A percentile compares a stretch with the other conserved stretches of the same genome.
Conservation (phyloP, 495 filamentous ascomycete genomes). For the Tuber umbilicatum region DNA sequence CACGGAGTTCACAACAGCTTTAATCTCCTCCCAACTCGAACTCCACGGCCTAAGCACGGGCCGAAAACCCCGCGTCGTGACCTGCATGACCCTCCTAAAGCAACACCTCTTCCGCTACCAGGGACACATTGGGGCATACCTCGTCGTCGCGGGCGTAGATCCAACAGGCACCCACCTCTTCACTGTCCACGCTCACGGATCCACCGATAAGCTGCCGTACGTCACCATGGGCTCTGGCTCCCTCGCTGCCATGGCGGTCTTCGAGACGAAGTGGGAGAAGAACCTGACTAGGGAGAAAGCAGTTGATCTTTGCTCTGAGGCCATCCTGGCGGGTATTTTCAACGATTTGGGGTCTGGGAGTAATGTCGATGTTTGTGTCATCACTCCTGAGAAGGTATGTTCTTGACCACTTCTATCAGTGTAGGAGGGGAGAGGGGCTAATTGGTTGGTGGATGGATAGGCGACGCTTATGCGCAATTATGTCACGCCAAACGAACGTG, state of each 20-base stretch:
- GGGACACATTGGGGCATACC: conserved; percentile 95
- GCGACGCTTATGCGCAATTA: conserved; percentile 85
- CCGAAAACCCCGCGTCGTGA: conserved; percentile 93
- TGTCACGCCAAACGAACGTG: conserved; percentile 85
- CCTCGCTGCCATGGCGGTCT: conserved; percentile 94
- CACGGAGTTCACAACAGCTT: conserved; percentile 96
- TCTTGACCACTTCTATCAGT: not conserved
- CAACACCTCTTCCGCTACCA: conserved; percentile 98
- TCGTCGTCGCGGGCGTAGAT: conserved; percentile 95
- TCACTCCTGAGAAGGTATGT: conserved; percentile 70
- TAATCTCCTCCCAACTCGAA: conserved; percentile 98
- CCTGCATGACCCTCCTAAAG: conserved; percentile 99
- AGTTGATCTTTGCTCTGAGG: conserved; percentile 71
- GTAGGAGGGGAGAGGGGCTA: not conserved
- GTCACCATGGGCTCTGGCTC: conserved; percentile 98
- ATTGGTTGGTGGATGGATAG: conserved; percentile 12
- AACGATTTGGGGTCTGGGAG: conserved; percentile 96
- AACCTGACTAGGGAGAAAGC: conserved; percentile 72
- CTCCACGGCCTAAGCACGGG: conserved; percentile 91
- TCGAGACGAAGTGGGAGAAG: conserved; percentile 91
- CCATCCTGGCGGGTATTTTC: conserved; percentile 96
- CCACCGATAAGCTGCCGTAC: conserved; percentile 97
- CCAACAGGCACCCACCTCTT: conserved; percentile 93
- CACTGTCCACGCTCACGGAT: conserved; percentile 97
- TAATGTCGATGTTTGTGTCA: conserved; percentile 95